Base-by-base conservation (phyloP, 176 grass and related monocot species). In the Dactylis glomerata region DNA sequence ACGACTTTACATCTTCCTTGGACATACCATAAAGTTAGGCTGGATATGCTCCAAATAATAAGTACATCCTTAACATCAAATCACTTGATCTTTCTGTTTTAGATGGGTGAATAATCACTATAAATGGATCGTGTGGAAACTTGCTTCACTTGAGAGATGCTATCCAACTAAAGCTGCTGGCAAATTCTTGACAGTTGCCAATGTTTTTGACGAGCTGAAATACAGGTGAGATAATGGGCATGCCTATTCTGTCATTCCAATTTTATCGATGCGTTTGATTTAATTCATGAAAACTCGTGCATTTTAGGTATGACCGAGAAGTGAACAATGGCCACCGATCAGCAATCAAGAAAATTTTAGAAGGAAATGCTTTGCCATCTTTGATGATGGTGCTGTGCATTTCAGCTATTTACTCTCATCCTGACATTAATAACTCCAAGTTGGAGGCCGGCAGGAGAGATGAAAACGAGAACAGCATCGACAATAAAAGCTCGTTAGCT, bases 51-150 rank as follows among this genome's bases (percentile, higher is more conserved):
- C 34, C 46, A 75, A 52, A 63, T 76, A 27, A 5, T 55, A 68
- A 57, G 27, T 52, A 73, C 84, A 74, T 64, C 28, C 44, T 55
- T 19, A 77, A 72, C 31, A 61, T 93, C 49, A 44, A 74, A 77
- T 83, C 63, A 86, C 65, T 71, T 49, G 50, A 14, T 87, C 24
- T 88, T 87, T 70, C 47, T 77, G 79, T 87, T 83, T 83, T 94
- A 98, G 93, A 81, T 98, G 93, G 96, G 91, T 94, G 49, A 61
- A 50, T 76, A 98, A 98, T 51, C 94, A 97, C 82, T 93, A 97
- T 77, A 93, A 93, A 86, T 93, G 89, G 91, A 92, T 93, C 47
- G 75, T 97, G 24, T 97, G 91, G 94, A 97, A 97, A 83, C 91
- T 93, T 88, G 89, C 89, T 86, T 93, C 89, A 63, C 88, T 93